Base-by-base conservation (phyloP, 2,329 filamentous ascomycete species). In the Fusarium abutilonis region DNA sequence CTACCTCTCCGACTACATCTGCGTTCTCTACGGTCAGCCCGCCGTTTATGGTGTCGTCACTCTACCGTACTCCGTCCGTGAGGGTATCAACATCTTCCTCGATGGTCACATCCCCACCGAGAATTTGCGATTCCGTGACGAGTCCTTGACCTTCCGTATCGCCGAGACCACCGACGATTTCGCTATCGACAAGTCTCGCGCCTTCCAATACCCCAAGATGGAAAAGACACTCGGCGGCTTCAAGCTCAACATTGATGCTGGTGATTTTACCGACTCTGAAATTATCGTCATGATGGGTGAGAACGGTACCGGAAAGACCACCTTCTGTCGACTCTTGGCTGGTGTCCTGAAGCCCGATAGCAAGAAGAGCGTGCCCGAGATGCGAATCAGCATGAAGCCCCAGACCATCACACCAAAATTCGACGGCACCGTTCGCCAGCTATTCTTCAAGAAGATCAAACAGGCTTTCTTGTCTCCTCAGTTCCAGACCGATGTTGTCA, bases 371-470 rank as follows among this genome's bases (percentile, higher is more conserved):
- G 86, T 99, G 14, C 95, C 95, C 14, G 87, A 91, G 69, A 96
- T 99, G 93, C 93, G 91, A 81, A 97, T 99, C 76, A 93, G 89
- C 82, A 96, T 98, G 93, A 99, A 99, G 85, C 96, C 96, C 17
- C 95, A 99, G 82, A 99, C 96, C 73, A 99, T 99, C 73, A 99
- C 93, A 3, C 95, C 95, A 74, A 99, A 97, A 79, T 99, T 97
- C 75, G 89, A 93, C 67, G 95, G 96, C 64, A 99, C 94, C 35
- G 95, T 99, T 56, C 92, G 95, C 63, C 93, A 97, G 78, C 86
- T 99, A 46, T 98, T 99, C 85, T 97, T 98, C 88, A 99, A 99
- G 89, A 94, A 95, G 83, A 99, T 99, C 80, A 97, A 97, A 85
- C 89, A 93, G 61, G 89, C 94, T 34, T 99, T 99, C 86, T 78